A percentile compares a stretch with the other conserved stretches of the same genome.
Conservation (phyloP, 2,329 filamentous ascomycete species). For the Colletotrichum spinosum region DNA sequence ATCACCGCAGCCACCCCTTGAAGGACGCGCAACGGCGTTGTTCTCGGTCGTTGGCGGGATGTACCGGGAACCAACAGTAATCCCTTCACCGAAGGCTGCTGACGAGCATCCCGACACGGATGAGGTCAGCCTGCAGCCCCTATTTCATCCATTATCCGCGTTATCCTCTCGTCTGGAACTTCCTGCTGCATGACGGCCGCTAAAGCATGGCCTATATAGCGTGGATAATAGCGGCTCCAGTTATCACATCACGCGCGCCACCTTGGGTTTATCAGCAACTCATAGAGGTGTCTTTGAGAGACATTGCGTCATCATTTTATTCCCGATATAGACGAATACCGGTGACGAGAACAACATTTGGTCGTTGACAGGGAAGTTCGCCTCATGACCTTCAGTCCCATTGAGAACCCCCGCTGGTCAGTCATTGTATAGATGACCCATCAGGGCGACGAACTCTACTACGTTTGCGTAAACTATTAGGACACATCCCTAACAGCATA, state of each 20-base stretch:
- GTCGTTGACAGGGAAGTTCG: too few species aligned
- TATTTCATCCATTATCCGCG: constrained; percentile 36
- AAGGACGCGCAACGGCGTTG: too few species aligned
- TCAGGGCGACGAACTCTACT: too few species aligned
- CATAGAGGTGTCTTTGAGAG: constrained; percentile 28
- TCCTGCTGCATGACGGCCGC: constrained; percentile 29
- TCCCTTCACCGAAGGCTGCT: background rate
- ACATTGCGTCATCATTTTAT: constrained; percentile 30
- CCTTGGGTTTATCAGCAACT: constrained; percentile 1
- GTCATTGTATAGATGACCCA: too few species aligned
- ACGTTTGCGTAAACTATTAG: too few species aligned
- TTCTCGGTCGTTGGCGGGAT: too few species aligned
- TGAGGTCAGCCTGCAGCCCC: constrained; percentile 39
- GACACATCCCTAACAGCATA: too few species aligned
- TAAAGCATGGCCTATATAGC: constrained; percentile 13
- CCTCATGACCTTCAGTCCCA: constrained; percentile 13
- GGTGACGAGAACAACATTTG: too few species aligned
- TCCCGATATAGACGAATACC: too few species aligned
- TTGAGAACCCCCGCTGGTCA: too few species aligned
- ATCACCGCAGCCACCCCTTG: too few species aligned
- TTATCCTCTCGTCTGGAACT: constrained; percentile 34
- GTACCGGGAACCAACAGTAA: too few species aligned
- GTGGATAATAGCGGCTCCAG: constrained; percentile 9
- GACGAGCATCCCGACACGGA: constrained; percentile 37
- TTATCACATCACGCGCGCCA: constrained; percentile 31